Evolutionary conservation across 345 rosid genomes (phyloP).

Genomic region (Corymbia maculata): DNA sequence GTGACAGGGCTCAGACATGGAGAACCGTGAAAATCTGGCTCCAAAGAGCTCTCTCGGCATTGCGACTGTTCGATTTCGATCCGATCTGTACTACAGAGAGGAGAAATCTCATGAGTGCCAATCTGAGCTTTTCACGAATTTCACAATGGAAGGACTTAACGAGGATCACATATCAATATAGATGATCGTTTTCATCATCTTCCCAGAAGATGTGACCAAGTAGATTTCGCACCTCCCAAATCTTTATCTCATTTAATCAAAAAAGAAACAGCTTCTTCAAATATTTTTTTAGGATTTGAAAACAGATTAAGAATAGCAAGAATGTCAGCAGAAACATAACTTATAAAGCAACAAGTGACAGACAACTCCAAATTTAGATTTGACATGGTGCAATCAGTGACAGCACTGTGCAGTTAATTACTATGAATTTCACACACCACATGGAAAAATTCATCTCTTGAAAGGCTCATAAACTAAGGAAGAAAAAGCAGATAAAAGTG

Average conservation of each 20-base stretch:
- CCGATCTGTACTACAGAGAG: background rate
- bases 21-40: background rate
- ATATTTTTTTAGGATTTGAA: background rate
- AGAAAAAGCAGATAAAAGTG: background rate
- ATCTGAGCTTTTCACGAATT: background rate
- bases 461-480: background rate
- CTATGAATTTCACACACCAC: background rate
- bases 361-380: background rate
- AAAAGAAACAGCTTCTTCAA: background rate
- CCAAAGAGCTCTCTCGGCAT: background rate
- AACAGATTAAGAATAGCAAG: background rate
- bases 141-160: background rate
- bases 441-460: background rate
- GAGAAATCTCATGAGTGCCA: background rate
- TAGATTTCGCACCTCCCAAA: background rate
- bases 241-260: background rate
- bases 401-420: background rate
- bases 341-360: background rate
- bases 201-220: background rate
- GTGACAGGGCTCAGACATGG: background rate
- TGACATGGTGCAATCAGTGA: background rate
- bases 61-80: background rate
- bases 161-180: background rate
- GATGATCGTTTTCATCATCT: background rate
- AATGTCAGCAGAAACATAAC: background rate